Evolutionary conservation across 2,329 filamentous ascomycete species (phyloP).

Genomic region (Sporothrix globosa): DNA sequence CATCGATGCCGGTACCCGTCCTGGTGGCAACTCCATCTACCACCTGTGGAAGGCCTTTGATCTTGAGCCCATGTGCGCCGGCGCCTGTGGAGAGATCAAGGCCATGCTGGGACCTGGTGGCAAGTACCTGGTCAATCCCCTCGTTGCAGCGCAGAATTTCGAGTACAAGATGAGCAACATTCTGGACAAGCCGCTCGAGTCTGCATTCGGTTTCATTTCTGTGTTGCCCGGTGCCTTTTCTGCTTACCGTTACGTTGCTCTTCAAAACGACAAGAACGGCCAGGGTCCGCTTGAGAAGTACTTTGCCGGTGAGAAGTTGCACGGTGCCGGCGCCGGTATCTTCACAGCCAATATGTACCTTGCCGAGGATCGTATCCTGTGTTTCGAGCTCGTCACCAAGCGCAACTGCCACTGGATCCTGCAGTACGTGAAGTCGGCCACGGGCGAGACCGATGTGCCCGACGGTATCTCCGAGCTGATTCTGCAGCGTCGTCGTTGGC

Average conservation of each 20-base stretch:
- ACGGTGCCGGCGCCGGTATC: constrained; percentile 77
- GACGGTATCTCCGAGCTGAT: constrained; percentile 94
- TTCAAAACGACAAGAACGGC: constrained; percentile 95
- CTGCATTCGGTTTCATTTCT: constrained; percentile 97
- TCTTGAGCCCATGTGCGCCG: constrained; percentile 94
- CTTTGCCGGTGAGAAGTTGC: constrained; percentile 97
- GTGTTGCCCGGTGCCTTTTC: constrained; percentile 93
- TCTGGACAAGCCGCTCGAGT: constrained; percentile 94
- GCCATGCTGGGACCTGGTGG: constrained; percentile 90
- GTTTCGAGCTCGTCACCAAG: constrained; percentile 96
- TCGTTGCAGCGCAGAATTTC: constrained; percentile 97
- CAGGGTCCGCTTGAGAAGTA: constrained; percentile 96
- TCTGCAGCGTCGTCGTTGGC: constrained; percentile 91
- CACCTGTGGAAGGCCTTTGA: constrained; percentile 99
- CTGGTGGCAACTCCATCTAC: constrained; percentile 92
- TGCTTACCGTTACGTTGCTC: constrained; percentile 91
- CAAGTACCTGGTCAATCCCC: constrained; percentile 82
- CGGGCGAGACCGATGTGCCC: constrained; percentile 94
- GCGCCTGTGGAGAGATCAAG: constrained; percentile 94
- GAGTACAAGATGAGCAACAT: constrained; percentile 99
- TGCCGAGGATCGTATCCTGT: constrained; percentile 85
- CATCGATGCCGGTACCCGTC: constrained; percentile 93
- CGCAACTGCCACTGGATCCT: constrained; percentile 96
- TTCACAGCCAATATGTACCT: constrained; percentile 87
- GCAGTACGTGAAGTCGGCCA: constrained; percentile 97